Evolutionary conservation across 2,329 filamentous ascomycete genomes (phyloP).

Genomic region (Fusarium sp.): DNA sequence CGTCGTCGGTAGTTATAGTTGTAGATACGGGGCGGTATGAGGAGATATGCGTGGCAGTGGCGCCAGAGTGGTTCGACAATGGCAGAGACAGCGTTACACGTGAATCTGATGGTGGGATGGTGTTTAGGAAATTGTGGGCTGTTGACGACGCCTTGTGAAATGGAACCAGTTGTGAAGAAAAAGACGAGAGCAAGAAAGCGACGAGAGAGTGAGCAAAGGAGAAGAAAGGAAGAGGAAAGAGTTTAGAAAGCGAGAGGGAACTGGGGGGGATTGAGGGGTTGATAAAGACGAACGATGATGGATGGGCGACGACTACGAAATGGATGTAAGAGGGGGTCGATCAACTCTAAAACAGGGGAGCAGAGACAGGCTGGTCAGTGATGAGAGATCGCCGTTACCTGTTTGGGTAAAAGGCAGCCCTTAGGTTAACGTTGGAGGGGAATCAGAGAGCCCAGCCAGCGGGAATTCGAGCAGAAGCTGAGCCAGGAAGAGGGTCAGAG

Average conservation of each 20-base stretch:
- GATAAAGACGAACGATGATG: conserved; percentile 40
- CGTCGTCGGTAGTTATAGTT: conserved; percentile 44
- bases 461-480: conserved; percentile 24
- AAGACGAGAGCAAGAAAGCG: conserved; percentile 27
- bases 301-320: conserved; percentile 33
- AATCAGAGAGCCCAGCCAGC: conserved; percentile 29
- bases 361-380: conserved; percentile 33
- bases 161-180: conserved; percentile 4
- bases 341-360: conserved; percentile 47
- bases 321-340: conserved; percentile 37
- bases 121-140: conserved; percentile 37
- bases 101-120: conserved; percentile 39
- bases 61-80: conserved; percentile 46
- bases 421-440: conserved; percentile 29
- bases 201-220: conserved; percentile 19
- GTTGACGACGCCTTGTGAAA: conserved; percentile 23
- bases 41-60: conserved; percentile 40
- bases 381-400: conserved; percentile 46
- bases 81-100: conserved; percentile 41
- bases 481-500: conserved; percentile 9
- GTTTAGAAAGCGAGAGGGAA: conserved; percentile 18
- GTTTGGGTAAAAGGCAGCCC: conserved; percentile 39
- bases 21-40: conserved; percentile 41
- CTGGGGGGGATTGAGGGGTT: conserved; percentile 35
- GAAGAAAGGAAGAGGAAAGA: conserved; percentile 18